These are phyloP conservation scores for Endocarpon pusillum DNA, from an alignment of 495 filamentous ascomycete genomes.

Conservation along the genomic window DNA sequence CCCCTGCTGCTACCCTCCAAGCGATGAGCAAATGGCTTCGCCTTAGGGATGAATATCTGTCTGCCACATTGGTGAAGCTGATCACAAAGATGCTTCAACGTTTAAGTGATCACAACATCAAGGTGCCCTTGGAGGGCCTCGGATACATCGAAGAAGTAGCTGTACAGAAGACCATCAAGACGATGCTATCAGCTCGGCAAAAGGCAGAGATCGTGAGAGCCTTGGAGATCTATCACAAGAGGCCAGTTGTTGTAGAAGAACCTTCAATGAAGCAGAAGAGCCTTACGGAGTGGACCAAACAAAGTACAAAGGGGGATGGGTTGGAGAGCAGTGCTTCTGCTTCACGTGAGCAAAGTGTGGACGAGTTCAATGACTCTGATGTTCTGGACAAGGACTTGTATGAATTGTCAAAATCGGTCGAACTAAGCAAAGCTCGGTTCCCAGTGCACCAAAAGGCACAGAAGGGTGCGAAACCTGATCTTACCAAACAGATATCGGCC, in stretches of 20 bases:
- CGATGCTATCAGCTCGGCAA: slow-evolving; percentile 57
- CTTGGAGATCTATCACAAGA: slow-evolving; percentile 57
- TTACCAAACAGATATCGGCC: slow-evolving; percentile 17
- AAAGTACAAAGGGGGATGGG: slow-evolving; percentile 19
- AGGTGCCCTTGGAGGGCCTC: slow-evolving; percentile 41
- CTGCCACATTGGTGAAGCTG: slow-evolving; percentile 49
- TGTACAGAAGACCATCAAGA: slow-evolving; percentile 40
- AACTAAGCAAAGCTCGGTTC: slow-evolving; percentile 27
- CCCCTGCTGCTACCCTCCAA: slow-evolving; percentile 45
- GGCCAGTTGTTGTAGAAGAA: slow-evolving; percentile 28
- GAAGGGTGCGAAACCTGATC: slow-evolving; percentile 18
- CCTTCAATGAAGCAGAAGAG: slow-evolving; percentile 43
- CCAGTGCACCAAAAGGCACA: slow-evolving; percentile 21
- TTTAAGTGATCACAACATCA: slow-evolving; percentile 49
- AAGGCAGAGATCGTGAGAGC: slow-evolving; percentile 68
- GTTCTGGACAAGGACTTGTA: slow-evolving; percentile 26
- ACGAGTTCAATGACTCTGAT: slow-evolving; percentile 26
- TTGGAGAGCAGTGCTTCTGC: too few species aligned
- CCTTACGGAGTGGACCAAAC: slow-evolving; percentile 44
- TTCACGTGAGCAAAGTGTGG: too few species aligned
- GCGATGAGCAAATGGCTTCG: slow-evolving; percentile 68
- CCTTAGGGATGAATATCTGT: slow-evolving; percentile 69
- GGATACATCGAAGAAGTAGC: slow-evolving; percentile 43
- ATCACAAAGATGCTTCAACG: slow-evolving; percentile 56
- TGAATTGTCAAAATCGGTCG: slow-evolving; percentile 29